Conservation (phyloP, 1,284 basidiomycete genomes). For the Pyrrhoderma lamaoense region DNA sequence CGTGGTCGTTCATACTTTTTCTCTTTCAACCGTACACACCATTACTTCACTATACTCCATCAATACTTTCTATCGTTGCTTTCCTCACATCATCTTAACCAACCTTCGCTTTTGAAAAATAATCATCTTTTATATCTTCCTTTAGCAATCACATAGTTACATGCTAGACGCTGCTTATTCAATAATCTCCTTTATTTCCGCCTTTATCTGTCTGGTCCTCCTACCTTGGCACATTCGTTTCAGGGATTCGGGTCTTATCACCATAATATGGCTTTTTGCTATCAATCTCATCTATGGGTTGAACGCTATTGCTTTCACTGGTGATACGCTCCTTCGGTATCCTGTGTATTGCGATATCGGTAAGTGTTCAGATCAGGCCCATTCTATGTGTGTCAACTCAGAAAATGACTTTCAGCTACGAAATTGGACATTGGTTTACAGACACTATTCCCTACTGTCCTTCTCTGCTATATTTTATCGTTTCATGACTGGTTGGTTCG, state of each 20-base stretch:
- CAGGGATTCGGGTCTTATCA: constrained; percentile 45
- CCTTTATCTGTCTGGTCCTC: constrained; percentile 34
- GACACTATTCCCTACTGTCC: constrained; percentile 50
- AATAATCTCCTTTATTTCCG: constrained; percentile 7
- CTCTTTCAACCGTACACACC: not conserved
- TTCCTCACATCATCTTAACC: not conserved
- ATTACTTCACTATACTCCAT: not conserved
- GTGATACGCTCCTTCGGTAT: constrained; percentile 35
- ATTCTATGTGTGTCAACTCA: too few relatives aligned
- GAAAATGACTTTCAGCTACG: constrained; percentile 28
- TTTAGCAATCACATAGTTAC: too few relatives aligned
- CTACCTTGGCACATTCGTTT: constrained; percentile 39
- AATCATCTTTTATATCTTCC: too few relatives aligned
- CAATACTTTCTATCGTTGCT: too few relatives aligned
- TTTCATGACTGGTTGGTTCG: constrained; percentile 20
- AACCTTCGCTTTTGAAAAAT: not conserved
- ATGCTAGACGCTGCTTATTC: constrained; percentile 2
- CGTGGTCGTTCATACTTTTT: not conserved
- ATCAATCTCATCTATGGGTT: constrained; percentile 45
- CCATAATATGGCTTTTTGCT: constrained; percentile 51
- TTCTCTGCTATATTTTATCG: constrained; percentile 36
- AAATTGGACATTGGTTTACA: constrained; percentile 37
- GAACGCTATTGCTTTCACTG: constrained; percentile 52
- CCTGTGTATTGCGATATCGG: constrained; percentile 66
- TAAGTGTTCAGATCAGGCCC: constrained; percentile 29